Evolutionary conservation across 2,329 filamentous ascomycete genomes (phyloP).

Genomic region (Exserohilum turcica): DNA sequence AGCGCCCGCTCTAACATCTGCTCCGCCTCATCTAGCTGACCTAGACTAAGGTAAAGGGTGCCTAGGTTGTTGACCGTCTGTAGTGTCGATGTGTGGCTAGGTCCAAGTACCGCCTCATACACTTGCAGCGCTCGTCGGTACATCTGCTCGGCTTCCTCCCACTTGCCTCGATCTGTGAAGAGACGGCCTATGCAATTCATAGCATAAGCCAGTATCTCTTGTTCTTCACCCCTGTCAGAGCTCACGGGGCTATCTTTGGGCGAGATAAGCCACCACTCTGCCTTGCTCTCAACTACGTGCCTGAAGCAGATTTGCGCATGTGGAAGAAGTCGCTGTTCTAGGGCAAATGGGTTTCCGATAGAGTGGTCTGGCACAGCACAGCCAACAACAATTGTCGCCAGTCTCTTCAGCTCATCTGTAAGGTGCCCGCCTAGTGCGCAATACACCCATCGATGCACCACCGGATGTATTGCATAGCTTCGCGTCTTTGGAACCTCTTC

Average conservation of each 20-base stretch:
- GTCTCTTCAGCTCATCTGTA: conserved; percentile 11
- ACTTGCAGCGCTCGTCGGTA: too few species aligned
- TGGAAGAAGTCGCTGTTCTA: conserved; percentile 27
- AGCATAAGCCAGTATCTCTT: too few species aligned
- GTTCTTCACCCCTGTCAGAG: too few species aligned
- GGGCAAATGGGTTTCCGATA: conserved; percentile 7
- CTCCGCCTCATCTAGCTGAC: too few species aligned
- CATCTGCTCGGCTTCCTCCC: too few species aligned
- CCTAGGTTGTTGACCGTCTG: too few species aligned
- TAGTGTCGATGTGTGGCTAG: too few species aligned
- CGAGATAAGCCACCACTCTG: not conserved
- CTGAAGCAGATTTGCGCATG: conserved; percentile 18
- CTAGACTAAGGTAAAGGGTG: too few species aligned
- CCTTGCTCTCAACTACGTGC: conserved; percentile 6
- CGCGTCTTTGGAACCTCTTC: conserved; percentile 17
- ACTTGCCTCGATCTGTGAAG: too few species aligned
- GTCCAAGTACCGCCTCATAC: too few species aligned
- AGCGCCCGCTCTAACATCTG: too few species aligned
- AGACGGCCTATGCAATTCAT: too few species aligned
- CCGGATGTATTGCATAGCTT: conserved; percentile 26
- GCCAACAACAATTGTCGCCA: conserved; percentile 19
- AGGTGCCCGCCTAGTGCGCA: conserved; percentile 18
- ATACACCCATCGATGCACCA: conserved; percentile 25
- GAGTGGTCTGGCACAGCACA: conserved; percentile 14
- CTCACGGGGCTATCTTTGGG: not conserved